Percentiles rank a stretch among this genome's conserved stretches.
These are phyloP conservation scores for Phalaenopsis equestris DNA, from an alignment of 106 monocot genomes.

Conservation along the genomic window DNA sequence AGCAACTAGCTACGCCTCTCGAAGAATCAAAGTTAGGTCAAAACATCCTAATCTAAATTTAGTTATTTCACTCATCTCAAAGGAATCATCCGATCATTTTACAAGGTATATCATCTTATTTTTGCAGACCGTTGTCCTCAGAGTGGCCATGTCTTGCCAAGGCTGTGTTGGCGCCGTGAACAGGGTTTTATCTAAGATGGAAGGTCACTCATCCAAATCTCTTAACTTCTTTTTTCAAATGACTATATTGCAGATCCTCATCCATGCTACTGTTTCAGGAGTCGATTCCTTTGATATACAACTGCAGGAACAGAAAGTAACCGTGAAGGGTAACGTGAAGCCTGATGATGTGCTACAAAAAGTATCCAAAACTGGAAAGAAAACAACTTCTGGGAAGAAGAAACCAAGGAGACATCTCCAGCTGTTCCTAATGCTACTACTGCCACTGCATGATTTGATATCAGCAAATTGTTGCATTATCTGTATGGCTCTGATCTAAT, in stretches of 20 bases:
- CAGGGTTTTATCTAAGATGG: constrained; percentile 77
- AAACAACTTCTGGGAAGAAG: constrained; percentile 41
- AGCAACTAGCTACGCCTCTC: too few relatives aligned
- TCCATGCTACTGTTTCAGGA: constrained; percentile 14
- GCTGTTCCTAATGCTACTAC: neutral
- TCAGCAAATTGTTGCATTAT: too few relatives aligned
- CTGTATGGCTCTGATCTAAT: too few relatives aligned
- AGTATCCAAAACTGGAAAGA: constrained; percentile 55
- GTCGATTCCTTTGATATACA: constrained; percentile 48
- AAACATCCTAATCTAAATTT: too few relatives aligned
- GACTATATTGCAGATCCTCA: neutral
- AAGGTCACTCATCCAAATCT: constrained; percentile 33
- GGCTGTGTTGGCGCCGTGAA: constrained; percentile 83
- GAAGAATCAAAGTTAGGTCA: too few relatives aligned
- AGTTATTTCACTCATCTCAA: too few relatives aligned
- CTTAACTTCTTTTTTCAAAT: neutral
- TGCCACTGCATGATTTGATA: constrained; percentile 2
- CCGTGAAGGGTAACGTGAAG: constrained; percentile 46
- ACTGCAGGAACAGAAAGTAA: constrained; percentile 46
- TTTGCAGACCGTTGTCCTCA: constrained; percentile 63
- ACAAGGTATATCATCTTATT: neutral
- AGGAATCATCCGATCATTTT: too few relatives aligned
- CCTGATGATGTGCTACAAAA: constrained; percentile 51
- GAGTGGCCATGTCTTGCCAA: constrained; percentile 78
- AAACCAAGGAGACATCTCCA: constrained; percentile 11